Percentiles rank a stretch among this genome's conserved stretches.
Conservation (phyloP, 306 rosid species). For the Prunus salicina region DNA sequence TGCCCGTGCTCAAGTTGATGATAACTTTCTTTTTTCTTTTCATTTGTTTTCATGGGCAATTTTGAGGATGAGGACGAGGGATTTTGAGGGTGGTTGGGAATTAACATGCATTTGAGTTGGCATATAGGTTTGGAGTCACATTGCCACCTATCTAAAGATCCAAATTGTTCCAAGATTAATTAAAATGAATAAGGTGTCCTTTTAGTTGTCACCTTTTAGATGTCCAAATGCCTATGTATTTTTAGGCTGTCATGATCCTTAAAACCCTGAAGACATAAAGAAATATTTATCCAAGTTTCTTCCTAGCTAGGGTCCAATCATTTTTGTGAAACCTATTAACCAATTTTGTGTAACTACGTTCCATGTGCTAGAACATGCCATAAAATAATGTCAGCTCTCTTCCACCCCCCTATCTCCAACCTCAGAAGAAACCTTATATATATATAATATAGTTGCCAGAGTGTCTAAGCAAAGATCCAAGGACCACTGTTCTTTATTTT, state of each 20-base stretch:
- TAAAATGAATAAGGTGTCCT: slow-evolving; percentile 1
- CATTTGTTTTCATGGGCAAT: background rate
- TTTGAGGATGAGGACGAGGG: background rate
- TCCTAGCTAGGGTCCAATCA: slow-evolving; percentile 1
- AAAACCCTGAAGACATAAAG: background rate
- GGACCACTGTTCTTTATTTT: background rate
- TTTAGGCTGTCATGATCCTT: slow-evolving; percentile 8
- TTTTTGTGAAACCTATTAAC: background rate
- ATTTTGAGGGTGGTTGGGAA: background rate
- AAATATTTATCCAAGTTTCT: background rate
- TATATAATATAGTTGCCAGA: slow-evolving; percentile 16
- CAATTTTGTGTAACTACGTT: background rate
- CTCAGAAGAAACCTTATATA: background rate
- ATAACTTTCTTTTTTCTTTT: background rate
- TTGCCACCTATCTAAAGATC: background rate
- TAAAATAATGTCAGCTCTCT: background rate
- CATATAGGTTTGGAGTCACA: background rate
- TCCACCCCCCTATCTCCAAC: background rate
- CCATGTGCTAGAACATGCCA: slow-evolving; percentile 20
- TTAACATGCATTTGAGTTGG: slow-evolving; percentile 10
- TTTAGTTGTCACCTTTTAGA: background rate
- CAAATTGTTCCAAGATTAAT: background rate
- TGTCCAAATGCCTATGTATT: background rate
- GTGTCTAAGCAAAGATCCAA: background rate
- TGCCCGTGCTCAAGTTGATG: background rate